Conservation (phyloP, 208 protist genomes). For the Leptomonas pyrrhocoris region DNA sequence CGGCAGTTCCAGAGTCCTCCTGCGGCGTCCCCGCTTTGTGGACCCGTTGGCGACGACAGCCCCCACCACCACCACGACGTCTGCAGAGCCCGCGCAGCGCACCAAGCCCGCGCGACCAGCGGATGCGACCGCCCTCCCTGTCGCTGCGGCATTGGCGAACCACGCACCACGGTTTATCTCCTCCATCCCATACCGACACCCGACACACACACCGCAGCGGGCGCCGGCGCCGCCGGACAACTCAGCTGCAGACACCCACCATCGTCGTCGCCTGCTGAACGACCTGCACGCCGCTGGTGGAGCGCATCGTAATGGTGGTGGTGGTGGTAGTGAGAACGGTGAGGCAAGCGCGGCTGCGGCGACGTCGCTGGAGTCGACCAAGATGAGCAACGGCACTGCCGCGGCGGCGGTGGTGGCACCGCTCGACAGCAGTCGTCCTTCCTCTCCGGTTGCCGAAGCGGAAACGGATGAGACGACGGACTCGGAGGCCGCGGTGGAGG, state of each 20-base stretch:
- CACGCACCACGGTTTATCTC: conserved; percentile 3
- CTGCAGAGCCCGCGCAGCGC: not conserved
- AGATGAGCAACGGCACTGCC: not conserved
- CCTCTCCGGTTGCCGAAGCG: not conserved
- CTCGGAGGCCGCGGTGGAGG: conserved; percentile 4
- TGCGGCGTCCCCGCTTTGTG: conserved; percentile 16
- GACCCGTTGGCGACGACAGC: conserved; percentile 1
- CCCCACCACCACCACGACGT: not conserved
- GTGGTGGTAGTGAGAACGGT: too few species aligned
- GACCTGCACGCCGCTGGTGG: not conserved
- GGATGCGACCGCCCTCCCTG: not conserved
- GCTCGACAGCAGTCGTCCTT: not conserved
- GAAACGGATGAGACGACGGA: not conserved
- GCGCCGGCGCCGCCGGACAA: not conserved
- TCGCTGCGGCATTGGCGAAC: not conserved
- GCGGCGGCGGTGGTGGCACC: not conserved
- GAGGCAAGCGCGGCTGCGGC: not conserved
- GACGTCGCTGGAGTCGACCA: conserved; percentile 3
- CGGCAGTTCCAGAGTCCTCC: conserved; percentile 7
- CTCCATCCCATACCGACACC: conserved; percentile 7
- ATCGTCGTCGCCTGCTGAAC: conserved; percentile 13
- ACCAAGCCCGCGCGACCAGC: not conserved
- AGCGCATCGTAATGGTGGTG: not conserved
- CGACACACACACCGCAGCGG: conserved; percentile 13
- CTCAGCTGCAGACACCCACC: conserved; percentile 9